Base-by-base conservation (phyloP, 106 monocot species). In the Dendrobium nobile region DNA sequence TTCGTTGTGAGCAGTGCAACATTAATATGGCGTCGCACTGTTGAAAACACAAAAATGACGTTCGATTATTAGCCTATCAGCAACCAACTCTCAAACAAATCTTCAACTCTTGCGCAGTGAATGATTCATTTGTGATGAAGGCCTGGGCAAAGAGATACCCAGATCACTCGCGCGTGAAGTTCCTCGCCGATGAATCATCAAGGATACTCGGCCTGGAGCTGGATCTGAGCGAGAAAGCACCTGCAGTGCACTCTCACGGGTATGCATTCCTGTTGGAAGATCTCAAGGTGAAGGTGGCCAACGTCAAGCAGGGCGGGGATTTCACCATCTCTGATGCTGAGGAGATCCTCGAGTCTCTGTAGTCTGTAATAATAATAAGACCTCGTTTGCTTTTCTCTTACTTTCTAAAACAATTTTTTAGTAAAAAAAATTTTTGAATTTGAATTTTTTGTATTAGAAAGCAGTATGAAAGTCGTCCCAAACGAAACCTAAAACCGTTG, bases 91-190 rank as follows among this genome's bases (percentile, higher is more conserved):
- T 45, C 9, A 45, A 45, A 45, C 45, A 1, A 51, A 51, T 51
- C 15, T 51, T 51, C 10, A 51, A 13, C 13, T 13, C 51, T 51
- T 51, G 0, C 85, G 84, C 85, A 96, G 93, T 96, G 19, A 96
- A 90, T n/a, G 96, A 97, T 67, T 89, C 88, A 44, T 94, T 94
- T 51, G 96, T 97, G 83, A 92, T 94, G 94, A 94, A 90, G 86
- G 94, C 94, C 7, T 94, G 96, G 93, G 92, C 96, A 61, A 94
- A 97, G 85, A 86, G 92, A 8, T 94, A 92, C 77, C 83, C 96
- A 16, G 92, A 97, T 28, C 94, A 92, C 90, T 92, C 94, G 79
- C 75, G 80, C 33, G 89, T 94, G 73, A 94, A 92, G 54, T 97
- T 97, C 81, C 90, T 97, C 5, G 96, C 96, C 33, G 94, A 97